Evolutionary conservation across 179 eudicot genomes (phyloP).

Genomic region (Nepenthes alata): DNA sequence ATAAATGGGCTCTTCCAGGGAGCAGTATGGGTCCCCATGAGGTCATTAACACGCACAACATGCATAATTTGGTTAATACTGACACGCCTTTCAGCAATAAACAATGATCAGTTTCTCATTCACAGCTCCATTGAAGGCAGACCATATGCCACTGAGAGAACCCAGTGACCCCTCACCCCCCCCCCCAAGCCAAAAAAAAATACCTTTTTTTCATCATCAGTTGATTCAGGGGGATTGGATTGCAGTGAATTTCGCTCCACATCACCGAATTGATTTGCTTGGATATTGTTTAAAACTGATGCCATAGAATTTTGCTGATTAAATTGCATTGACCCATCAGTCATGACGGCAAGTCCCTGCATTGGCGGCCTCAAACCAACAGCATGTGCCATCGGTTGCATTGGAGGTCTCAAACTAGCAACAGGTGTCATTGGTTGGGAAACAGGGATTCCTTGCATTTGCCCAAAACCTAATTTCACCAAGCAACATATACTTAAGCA

Average conservation of each 20-base stretch:
- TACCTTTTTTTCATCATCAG: conserved; percentile 71
- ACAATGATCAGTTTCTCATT: no score
- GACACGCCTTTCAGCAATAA: no score
- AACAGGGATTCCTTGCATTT: conserved; percentile 37
- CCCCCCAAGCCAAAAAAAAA: neutral
- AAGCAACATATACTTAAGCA: neutral
- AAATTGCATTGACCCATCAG: conserved; percentile 36
- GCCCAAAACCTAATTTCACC: conserved; percentile 46
- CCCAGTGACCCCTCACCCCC: neutral
- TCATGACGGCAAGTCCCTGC: conserved; percentile 35
- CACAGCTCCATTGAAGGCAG: neutral
- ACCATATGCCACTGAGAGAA: neutral
- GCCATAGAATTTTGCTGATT: conserved; percentile 47
- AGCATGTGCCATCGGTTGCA: conserved; percentile 34
- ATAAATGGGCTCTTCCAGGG: no score
- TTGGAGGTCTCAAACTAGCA: conserved; percentile 40
- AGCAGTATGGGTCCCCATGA: no score
- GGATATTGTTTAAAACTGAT: conserved; percentile 49
- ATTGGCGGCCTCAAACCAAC: conserved; percentile 42
- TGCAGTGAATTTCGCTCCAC: conserved; percentile 48
- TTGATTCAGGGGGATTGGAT: conserved; percentile 47
- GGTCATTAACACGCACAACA: no score
- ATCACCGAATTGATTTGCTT: conserved; percentile 41
- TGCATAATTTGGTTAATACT: no score
- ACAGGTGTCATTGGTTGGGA: conserved; percentile 32